Conservation (phyloP, 352 stramenopile genomes). For the Phytopythium kandeliae region DNA sequence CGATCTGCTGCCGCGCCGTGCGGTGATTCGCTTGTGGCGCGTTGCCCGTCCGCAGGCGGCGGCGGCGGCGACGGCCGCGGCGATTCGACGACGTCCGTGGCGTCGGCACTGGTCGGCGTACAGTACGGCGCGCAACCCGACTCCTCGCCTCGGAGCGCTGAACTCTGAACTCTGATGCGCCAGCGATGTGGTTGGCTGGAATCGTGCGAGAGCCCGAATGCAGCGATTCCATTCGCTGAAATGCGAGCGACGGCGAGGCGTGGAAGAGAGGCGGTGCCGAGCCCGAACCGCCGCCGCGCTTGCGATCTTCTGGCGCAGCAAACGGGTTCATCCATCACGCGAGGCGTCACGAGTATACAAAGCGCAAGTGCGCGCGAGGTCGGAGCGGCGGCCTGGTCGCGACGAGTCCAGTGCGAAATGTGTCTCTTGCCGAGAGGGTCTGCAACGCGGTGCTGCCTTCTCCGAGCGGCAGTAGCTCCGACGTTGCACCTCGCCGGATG, state of each 20-base stretch:
- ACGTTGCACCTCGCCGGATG: neutral
- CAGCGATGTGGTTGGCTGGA: too few species aligned
- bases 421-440: conserved; percentile 1
- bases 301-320: conserved; percentile 1
- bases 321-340: neutral
- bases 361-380: too few species aligned
- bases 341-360: neutral
- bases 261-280: conserved; percentile 2
- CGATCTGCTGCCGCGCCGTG: neutral
- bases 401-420: too few species aligned
- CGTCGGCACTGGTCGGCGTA: neutral
- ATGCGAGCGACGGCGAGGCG: too few species aligned
- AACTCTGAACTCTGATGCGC: neutral
- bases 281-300: conserved; percentile 4
- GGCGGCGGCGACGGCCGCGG: neutral
- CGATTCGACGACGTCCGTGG: conserved; percentile 5
- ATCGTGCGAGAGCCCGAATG: neutral
- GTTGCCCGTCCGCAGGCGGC: neutral
- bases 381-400: too few species aligned
- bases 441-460: too few species aligned
- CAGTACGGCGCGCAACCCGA: too few species aligned
- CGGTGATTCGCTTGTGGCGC: conserved; percentile 1
- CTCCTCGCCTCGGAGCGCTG: neutral
- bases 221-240: neutral
- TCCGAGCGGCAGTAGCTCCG: neutral